A percentile compares a stretch with the other conserved stretches of the same genome.
phyloP scores from a whole-genome alignment of 768 basidiomycete genomes.

The Albatrellus ellisii region DNA sequence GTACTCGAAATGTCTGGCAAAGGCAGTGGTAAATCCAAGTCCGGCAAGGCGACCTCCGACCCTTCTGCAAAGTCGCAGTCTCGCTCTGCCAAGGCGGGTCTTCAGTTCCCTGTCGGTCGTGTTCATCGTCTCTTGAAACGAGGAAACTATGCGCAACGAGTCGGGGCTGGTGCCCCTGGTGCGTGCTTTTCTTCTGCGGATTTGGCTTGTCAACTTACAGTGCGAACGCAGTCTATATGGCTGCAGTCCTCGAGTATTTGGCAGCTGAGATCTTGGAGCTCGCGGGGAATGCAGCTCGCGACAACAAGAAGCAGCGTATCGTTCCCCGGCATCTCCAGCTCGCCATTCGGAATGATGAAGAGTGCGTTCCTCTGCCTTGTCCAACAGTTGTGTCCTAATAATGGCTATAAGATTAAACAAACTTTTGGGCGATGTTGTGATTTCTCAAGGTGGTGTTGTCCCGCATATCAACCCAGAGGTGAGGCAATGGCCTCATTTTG shows the following conservation, averaged over 20 bases:
- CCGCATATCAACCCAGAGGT: conserved; percentile 48
- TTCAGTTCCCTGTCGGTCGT: conserved; percentile 87
- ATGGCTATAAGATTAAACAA: conserved; percentile 43
- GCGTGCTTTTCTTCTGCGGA: conserved; percentile 8
- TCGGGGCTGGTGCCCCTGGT: conserved; percentile 85
- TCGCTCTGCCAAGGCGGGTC: conserved; percentile 61
- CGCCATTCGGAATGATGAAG: conserved; percentile 86
- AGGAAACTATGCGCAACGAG: conserved; percentile 80
- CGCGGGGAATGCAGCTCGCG: conserved; percentile 73
- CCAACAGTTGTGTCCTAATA: neutral
- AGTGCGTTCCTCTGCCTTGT: conserved; percentile 27
- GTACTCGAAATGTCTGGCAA: conserved; percentile 40
- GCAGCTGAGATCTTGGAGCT: conserved; percentile 89
- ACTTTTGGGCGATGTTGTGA: conserved; percentile 75
- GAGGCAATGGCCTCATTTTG: conserved; percentile 3
- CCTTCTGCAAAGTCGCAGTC: conserved; percentile 41
- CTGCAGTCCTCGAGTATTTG: conserved; percentile 83
- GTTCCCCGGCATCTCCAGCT: conserved; percentile 86
- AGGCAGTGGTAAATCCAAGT: conserved; percentile 24
- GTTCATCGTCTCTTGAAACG: conserved; percentile 80
- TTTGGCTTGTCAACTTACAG: conserved; percentile 1
- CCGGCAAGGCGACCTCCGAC: conserved; percentile 31
- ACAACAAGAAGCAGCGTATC: conserved; percentile 87
- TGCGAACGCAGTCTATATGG: conserved; percentile 54
- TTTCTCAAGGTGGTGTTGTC: conserved; percentile 84